These are phyloP conservation scores for Phalaenopsis aphrodite DNA, from an alignment of 106 monocot species.

Conservation along the genomic window DNA sequence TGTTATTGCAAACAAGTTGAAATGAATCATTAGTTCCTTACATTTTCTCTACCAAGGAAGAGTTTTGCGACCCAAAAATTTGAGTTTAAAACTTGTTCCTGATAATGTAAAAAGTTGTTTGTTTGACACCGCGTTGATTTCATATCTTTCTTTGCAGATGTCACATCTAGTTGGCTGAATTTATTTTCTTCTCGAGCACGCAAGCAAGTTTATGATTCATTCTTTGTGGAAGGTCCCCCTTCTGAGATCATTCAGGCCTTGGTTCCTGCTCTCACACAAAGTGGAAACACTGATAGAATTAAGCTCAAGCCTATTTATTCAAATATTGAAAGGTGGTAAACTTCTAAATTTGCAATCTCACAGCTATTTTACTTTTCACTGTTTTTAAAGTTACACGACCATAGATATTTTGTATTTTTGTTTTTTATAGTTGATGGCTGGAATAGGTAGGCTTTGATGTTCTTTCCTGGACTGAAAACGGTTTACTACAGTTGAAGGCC, in stretches of 20 bases:
- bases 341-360: background rate
- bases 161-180: conserved; percentile 60
- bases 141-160: conserved; percentile 43
- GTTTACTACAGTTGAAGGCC: background rate
- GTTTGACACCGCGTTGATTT: background rate
- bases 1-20: background rate
- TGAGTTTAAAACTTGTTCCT: background rate
- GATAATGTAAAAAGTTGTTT: background rate
- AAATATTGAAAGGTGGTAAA: conserved; percentile 66
- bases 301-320: conserved; percentile 33
- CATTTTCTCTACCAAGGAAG: background rate
- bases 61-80: background rate
- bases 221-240: conserved; percentile 64
- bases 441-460: background rate
- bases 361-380: background rate
- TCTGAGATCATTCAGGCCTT: conserved; percentile 60
- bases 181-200: conserved; percentile 40
- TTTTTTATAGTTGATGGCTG: background rate
- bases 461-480: background rate
- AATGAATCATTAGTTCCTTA: background rate
- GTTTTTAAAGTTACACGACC: background rate
- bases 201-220: conserved; percentile 74
- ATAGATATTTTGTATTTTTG: background rate
- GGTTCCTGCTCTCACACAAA: conserved; percentile 40
- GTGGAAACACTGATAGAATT: conserved; percentile 30